Percentiles rank a stretch among this genome's conserved stretches.
These are phyloP conservation scores for Penicillium simplicissimum DNA, from an alignment of 495 filamentous ascomycete genomes.

Conservation along the genomic window DNA sequence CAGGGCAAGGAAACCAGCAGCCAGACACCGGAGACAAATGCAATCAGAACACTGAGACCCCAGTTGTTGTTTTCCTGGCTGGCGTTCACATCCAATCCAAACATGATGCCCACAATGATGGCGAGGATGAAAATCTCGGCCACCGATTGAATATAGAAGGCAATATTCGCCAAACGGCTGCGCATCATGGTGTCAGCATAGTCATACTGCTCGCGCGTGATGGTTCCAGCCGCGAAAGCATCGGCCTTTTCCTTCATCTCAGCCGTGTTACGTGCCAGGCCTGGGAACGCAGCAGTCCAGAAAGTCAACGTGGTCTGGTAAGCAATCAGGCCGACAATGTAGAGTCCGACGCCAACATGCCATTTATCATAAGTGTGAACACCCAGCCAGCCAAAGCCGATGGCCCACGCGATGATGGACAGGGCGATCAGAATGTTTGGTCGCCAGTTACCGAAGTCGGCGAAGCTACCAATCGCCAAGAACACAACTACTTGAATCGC, in stretches of 20 bases:
- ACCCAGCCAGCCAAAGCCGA: conserved; percentile 66
- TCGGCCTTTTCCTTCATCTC: conserved; percentile 55
- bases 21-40: conserved; percentile 65
- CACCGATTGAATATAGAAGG: conserved; percentile 62
- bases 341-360: conserved; percentile 56
- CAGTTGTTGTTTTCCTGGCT: conserved; percentile 62
- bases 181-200: conserved; percentile 62
- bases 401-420: conserved; percentile 57
- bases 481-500: conserved; percentile 63
- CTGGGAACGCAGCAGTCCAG: conserved; percentile 67
- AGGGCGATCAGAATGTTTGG: conserved; percentile 62
- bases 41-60: conserved; percentile 63
- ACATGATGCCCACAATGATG: conserved; percentile 63
- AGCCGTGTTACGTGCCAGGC: conserved; percentile 58
- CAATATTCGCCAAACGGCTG: conserved; percentile 58
- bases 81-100: conserved; percentile 58
- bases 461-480: conserved; percentile 57
- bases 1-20: conserved; percentile 59
- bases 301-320: conserved; percentile 68
- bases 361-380: conserved; percentile 57
- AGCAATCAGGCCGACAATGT: conserved; percentile 64
- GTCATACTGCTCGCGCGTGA: conserved; percentile 60
- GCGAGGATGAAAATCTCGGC: conserved; percentile 62
- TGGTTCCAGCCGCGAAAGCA: conserved; percentile 50
- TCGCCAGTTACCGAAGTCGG: conserved; percentile 62